Evolutionary conservation across 345 rosid species (phyloP), one percentile per base, ranked within the genome.

Genomic region (Brassica juncea): DNA sequence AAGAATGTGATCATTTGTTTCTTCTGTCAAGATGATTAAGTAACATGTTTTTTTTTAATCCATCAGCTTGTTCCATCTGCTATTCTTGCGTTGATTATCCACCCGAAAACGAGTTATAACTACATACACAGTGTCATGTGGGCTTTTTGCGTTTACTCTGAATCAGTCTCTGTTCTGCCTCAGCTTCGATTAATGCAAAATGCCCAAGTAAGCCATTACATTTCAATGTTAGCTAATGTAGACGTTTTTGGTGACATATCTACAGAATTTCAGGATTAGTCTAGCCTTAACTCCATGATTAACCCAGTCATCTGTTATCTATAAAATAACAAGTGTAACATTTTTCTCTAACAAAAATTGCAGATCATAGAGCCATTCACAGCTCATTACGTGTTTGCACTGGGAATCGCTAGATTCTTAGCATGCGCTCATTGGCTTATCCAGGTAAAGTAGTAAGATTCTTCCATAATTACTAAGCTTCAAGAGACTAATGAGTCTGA

Each of bases 361-460:
- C 87, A 94, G 97, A 87, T 92, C 84, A 89, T 94, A 23, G 98
- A 94, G 84, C 94, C 94, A n/a, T 92, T 90, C 65, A 86, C 97
- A 2, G 86, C 92, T 8, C 96, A 89, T 80, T 94, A 94, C 58
- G 98, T 94, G 8, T 94, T 94, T 66, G 97, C 97, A 0, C 66
- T 94, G 3, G 97, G 97, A 1, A 19, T 88, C 0, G 92, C 97
- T 0, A 86, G 97, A 77, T 92, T 94, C 86, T 72, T 94, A 39
- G 74, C 89, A 1, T 90, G 89, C 52, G 92, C 97, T n/a, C 89
- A 94, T 54, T 92, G 97, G 98, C 83, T 92, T 58, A 80, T 94
- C 70, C 84, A 75, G 90, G 97, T 89, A 60, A 62, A 62, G 62
- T 60, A 63, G n/a, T 14, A 27, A 12, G 8, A 27, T 27, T 27